These are phyloP conservation scores for Graphilbum sp. DNA, from an alignment of 2,329 filamentous ascomycete species.

Conservation along the genomic window DNA sequence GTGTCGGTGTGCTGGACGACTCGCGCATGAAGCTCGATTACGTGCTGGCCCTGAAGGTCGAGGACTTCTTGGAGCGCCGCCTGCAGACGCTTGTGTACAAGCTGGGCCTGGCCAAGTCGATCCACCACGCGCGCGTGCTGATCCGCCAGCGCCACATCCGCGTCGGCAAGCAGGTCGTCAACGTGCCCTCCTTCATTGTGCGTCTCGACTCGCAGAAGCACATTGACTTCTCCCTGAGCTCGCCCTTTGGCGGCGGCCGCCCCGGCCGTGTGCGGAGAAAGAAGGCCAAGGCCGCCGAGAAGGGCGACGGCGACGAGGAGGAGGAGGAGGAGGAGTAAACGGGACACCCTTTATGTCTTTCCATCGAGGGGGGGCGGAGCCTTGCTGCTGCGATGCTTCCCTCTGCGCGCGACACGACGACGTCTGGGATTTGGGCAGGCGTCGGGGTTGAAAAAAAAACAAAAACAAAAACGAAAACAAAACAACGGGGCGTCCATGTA, in stretches of 20 bases:
- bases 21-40: conserved; percentile 99
- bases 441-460: too few relatives aligned
- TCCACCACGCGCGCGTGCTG: conserved; percentile 99
- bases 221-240: conserved; percentile 97
- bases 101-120: conserved; percentile 98
- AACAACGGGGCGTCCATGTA: too few relatives aligned
- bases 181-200: conserved; percentile 98
- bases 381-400: too few relatives aligned
- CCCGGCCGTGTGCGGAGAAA: conserved; percentile 97
- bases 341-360: not conserved
- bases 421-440: too few relatives aligned
- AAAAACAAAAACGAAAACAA: too few relatives aligned
- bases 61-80: conserved; percentile 99
- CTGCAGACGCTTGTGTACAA: conserved; percentile 99
- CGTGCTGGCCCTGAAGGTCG: conserved; percentile 96
- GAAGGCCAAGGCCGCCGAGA: conserved; percentile 96
- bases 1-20: conserved; percentile 98
- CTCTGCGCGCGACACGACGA: too few relatives aligned
- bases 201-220: conserved; percentile 99
- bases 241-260: conserved; percentile 92
- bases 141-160: conserved; percentile 99
- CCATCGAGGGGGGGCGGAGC: not conserved
- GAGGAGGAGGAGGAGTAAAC: conserved; percentile 55
- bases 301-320: conserved; percentile 57
- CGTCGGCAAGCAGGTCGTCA: conserved; percentile 99